Evolutionary conservation across 257 asterid species (phyloP), one percentile per base, ranked within the genome.

Genomic region (Paulownia fortunei): DNA sequence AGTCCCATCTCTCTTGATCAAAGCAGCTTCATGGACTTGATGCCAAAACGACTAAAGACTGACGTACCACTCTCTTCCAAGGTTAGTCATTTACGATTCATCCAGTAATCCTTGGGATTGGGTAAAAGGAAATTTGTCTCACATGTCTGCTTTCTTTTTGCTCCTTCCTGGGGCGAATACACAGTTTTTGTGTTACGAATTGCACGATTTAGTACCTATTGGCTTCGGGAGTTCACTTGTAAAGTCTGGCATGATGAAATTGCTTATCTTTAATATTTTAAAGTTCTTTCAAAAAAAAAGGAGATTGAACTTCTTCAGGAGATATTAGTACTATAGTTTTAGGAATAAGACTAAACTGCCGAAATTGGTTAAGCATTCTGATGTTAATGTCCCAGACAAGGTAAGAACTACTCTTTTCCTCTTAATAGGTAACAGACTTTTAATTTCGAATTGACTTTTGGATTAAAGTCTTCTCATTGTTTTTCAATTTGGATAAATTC

Each of bases 11-110:
- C 94, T 71, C 85, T 92, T 60, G 96, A 91, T 36, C 93, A 88
- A 68, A 81, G 84, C 74, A 82, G 80, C 79, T 80, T 88, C 74
- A 24, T 83, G 49, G 71, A 92, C 51, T 71, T 89, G 79, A 85
- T 88, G 78, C 89, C 92, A 39, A 87, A 92, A 77, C 90, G 92
- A 64, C 86, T 76, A 4, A 91, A 91, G 89, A 84, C 89, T 21
- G 93, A 87, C 34, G 72, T 78, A 55, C 82, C 88, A 21, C 81
- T 88, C 80, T 84, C 93, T 32, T 73, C 94, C 51, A 93, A 93
- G 98, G 98, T 93, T 49, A 65, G n/a, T 71, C 24, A 27, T 63
- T 32, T 54, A 51, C 41, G 36, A 62, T 54, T 58, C 56, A 2
- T 26, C 46, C 36, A 24, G 27, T 67, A 2, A 68, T 47, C 42